These are phyloP conservation scores for Pseudogymnoascus sp. DNA, from an alignment of 2,329 filamentous ascomycete species.

Conservation along the genomic window DNA sequence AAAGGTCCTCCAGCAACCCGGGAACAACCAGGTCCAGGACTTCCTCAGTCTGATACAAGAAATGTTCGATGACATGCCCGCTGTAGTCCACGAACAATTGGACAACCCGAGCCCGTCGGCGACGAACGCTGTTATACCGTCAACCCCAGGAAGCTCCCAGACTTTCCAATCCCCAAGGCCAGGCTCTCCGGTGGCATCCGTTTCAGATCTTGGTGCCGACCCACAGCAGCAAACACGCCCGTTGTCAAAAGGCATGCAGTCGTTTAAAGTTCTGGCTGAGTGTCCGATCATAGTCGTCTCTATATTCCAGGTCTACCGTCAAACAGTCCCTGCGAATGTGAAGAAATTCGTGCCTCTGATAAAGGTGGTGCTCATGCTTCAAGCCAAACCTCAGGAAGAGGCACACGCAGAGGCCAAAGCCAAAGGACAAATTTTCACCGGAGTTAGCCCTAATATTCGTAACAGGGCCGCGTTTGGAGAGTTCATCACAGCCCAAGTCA, in stretches of 20 bases:
- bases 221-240: slow-evolving; percentile 72
- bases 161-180: slow-evolving; percentile 80
- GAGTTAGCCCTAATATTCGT: slow-evolving; percentile 86
- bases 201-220: slow-evolving; percentile 72
- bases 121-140: slow-evolving; percentile 49
- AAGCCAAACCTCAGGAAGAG: slow-evolving; percentile 87
- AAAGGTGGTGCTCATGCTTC: slow-evolving; percentile 76
- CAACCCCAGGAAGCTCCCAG: slow-evolving; percentile 56
- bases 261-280: slow-evolving; percentile 95
- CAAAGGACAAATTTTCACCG: slow-evolving; percentile 76
- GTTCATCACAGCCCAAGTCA: slow-evolving; percentile 95
- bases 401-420: slow-evolving; percentile 78
- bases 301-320: slow-evolving; percentile 87
- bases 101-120: slow-evolving; percentile 59
- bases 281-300: slow-evolving; percentile 98
- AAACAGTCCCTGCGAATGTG: slow-evolving; percentile 72
- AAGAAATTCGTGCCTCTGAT: slow-evolving; percentile 89
- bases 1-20: slow-evolving; percentile 54
- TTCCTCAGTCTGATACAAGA: slow-evolving; percentile 91
- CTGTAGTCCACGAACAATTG: slow-evolving; percentile 89
- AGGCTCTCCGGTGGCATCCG: slow-evolving; percentile 76
- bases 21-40: slow-evolving; percentile 64
- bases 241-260: slow-evolving; percentile 89
- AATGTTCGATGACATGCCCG: slow-evolving; percentile 90
- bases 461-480: slow-evolving; percentile 92